Evolutionary conservation across 2,329 filamentous ascomycete species (phyloP).

Genomic region (Amylocarpus encephaloides): DNA sequence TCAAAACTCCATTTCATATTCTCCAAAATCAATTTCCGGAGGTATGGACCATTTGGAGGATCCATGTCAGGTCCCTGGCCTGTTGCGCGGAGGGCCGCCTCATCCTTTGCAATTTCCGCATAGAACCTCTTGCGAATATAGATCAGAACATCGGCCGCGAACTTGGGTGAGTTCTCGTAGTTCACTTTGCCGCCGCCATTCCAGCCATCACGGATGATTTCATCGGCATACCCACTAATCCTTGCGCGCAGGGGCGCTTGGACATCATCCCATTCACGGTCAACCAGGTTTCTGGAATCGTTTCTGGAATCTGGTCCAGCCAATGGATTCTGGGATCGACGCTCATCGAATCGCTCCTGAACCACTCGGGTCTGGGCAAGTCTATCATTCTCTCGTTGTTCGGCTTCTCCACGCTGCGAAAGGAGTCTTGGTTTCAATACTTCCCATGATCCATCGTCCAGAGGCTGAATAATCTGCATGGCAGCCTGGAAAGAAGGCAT

Average conservation of each 20-base stretch:
- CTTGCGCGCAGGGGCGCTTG: constrained; percentile 61
- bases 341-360: constrained; percentile 35
- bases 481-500: constrained; percentile 71
- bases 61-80: constrained; percentile 42
- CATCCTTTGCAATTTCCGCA: constrained; percentile 49
- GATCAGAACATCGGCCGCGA: constrained; percentile 66
- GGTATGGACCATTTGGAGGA: constrained; percentile 47
- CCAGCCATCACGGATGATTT: constrained; percentile 62
- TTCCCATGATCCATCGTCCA: constrained; percentile 66
- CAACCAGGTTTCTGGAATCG: constrained; percentile 52
- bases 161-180: constrained; percentile 57
- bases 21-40: constrained; percentile 63
- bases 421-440: constrained; percentile 61
- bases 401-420: constrained; percentile 58
- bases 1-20: constrained; percentile 87
- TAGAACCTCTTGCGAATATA: constrained; percentile 63
- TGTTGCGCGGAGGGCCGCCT: constrained; percentile 40
- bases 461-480: constrained; percentile 59
- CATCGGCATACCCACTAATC: constrained; percentile 62
- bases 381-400: constrained; percentile 45
- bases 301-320: constrained; percentile 47
- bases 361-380: constrained; percentile 29
- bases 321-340: constrained; percentile 25
- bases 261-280: constrained; percentile 64
- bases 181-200: constrained; percentile 55